Evolutionary conservation across 2,329 filamentous ascomycete genomes (phyloP), one percentile per base, ranked within the genome.

Genomic region (Alternaria postmessia): DNA sequence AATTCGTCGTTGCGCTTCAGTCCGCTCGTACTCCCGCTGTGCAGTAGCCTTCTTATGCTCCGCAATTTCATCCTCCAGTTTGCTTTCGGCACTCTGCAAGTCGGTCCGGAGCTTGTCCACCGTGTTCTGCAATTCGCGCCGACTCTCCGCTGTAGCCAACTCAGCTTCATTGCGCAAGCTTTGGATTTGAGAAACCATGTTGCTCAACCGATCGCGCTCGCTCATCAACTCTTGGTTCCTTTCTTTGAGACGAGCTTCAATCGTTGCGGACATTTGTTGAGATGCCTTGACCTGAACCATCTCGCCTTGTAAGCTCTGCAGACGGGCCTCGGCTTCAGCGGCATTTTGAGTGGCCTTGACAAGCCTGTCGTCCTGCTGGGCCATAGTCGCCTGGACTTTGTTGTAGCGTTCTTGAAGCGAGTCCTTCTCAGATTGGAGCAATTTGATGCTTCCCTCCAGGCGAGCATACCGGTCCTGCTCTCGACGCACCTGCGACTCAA

Each of bases 301-400:
- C 76, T 99, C 95, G 66, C 93, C 93, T 53, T 93, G 91, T 78
- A 97, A 87, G 72, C 93, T 94, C 73, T 99, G 94, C 4, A 91
- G 84, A 53, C 94, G 81, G 32, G 91, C 91, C 75, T 89, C 91
- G 5, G 91, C 89, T 76, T 97, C 95, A 9, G 98, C 89, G 6
- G 98, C 85, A 69, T 99, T 94, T 78, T 98, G 94, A 0, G 93
- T 93, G 28, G 94, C 91, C 78, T 97, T 93, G 72, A 97, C 93
- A 2, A 91, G 95, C 43, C 89, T 89, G 46, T 97, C 85, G 70
- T 99, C 96, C 74, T 97, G 93, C 78, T 93, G 95, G 5, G 93
- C 93, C 7, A 93, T 89, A 54, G 89, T 89, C 74, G 98, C 93
- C 1, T 92, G 91, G 32, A 96, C 81, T 16, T 84, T 81, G 66